Evolutionary conservation across 805 yeast species (phyloP), one percentile per base, ranked within the genome.

Genomic region (Tetrapisispora fleetii): DNA sequence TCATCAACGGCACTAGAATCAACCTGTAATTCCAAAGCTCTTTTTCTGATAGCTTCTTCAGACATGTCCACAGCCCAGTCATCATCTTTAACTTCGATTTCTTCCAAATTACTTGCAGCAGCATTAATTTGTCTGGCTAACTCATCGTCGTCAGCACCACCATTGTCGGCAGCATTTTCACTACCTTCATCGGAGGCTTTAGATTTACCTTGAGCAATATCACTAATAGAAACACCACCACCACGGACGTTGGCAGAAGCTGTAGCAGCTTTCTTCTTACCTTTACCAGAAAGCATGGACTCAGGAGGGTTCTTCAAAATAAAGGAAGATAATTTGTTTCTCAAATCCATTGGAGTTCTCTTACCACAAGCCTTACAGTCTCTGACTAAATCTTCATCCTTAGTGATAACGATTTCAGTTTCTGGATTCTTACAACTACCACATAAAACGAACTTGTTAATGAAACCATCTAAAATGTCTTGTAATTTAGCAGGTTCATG

Each of bases 331-430:
- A 91, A 75, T 72, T 86, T 90, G 67, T 85, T 93, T 66, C 93
- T 78, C 52, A 86, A 81, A 60, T 90, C 96, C 59, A 90, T 80
- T 47, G 74, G 75, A 22, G 95, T 80, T 65, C 91, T 78, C 67
- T 83, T 80, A 72, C 99, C 99, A 76, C 99, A 93, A 21, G 99
- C 99, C 68, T 93, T 93, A 76, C 99, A 93, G 69, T 93, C 97
- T 70, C 89, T 82, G 58, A 81, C 83, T 64, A 93, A 73, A 56
- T 74, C 74, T 55, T 79, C 83, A 58, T 81, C 84, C 59, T 82
- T 80, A 13, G 68, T 64, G 58, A 93, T 75, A 57, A 81, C 75
- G 64, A 90, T 82, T 65, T 88, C 97, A 22, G 99, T 93, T 72
- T 93, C 99, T 43, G 99, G 99, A 72, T 93, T 93, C 73, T 86